These are phyloP conservation scores for Alternaria conjuncta DNA, from an alignment of 2,329 filamentous ascomycete species.

Conservation along the genomic window DNA sequence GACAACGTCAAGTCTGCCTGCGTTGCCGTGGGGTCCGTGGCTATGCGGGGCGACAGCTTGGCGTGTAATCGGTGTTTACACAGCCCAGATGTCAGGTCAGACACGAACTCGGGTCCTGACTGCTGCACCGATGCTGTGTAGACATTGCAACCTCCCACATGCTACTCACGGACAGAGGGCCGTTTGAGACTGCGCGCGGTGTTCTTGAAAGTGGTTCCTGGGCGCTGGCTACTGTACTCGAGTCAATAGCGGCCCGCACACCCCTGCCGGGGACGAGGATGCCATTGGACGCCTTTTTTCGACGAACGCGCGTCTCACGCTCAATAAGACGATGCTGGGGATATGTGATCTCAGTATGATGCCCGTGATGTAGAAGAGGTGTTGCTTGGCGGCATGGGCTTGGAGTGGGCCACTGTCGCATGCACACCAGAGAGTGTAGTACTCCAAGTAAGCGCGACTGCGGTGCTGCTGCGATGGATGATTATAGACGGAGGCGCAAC, in stretches of 20 bases:
- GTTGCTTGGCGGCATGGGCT: not conserved
- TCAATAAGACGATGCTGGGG: not conserved
- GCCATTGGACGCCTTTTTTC: constrained; percentile 11
- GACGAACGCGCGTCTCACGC: constrained; percentile 22
- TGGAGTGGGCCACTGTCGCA: not conserved
- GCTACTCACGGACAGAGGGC: not conserved
- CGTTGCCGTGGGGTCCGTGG: constrained; percentile 4
- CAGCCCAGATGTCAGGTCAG: not conserved
- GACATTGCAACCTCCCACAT: not conserved
- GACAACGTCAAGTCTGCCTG: constrained; percentile 3
- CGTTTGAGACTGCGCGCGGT: not conserved
- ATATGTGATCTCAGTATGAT: constrained; percentile 6
- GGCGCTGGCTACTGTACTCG: constrained; percentile 1
- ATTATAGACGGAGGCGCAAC: not conserved
- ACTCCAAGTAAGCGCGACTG: not conserved
- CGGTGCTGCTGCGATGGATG: not conserved
- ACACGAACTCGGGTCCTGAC: not conserved
- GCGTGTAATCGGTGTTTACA: not conserved
- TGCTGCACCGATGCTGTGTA: not conserved
- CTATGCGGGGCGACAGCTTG: constrained; percentile 4
- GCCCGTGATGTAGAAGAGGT: not conserved
- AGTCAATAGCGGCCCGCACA: constrained; percentile 15
- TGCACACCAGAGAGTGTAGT: not conserved
- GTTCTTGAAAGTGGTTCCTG: not conserved
- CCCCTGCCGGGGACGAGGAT: constrained; percentile 4